phyloP scores from a whole-genome alignment of 2,329 filamentous ascomycete genomes.

The Talaromyces atroroseus region DNA sequence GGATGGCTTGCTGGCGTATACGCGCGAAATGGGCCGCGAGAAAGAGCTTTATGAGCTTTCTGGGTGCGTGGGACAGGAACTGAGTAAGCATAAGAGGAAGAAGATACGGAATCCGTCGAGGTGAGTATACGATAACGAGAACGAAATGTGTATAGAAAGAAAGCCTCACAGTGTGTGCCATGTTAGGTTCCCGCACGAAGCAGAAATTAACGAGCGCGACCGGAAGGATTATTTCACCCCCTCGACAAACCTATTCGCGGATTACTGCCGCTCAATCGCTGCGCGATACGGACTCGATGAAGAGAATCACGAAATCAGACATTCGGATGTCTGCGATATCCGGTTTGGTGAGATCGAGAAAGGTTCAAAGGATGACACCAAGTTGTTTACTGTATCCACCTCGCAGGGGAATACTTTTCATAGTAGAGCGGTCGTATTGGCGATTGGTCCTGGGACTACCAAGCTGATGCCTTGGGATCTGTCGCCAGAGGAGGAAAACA shows the following conservation, averaged over 20 bases:
- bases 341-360: conserved; percentile 50
- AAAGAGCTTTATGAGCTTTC: conserved; percentile 63
- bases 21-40: conserved; percentile 56
- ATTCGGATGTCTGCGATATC: conserved; percentile 59
- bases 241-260: conserved; percentile 55
- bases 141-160: not conserved
- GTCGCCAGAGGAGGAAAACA: conserved; percentile 33
- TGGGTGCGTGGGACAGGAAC: conserved; percentile 70
- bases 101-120: conserved; percentile 51
- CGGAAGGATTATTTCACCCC: conserved; percentile 66
- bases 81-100: conserved; percentile 70
- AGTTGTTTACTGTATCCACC: conserved; percentile 57
- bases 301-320: conserved; percentile 47
- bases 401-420: conserved; percentile 52
- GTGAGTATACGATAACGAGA: conserved; percentile 37
- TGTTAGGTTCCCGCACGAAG: conserved; percentile 26
- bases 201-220: conserved; percentile 61
- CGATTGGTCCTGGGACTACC: conserved; percentile 62
- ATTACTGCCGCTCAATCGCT: conserved; percentile 56
- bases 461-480: conserved; percentile 45
- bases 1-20: conserved; percentile 66
- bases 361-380: conserved; percentile 32
- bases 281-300: conserved; percentile 54
- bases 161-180: not conserved
- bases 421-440: conserved; percentile 61